These are phyloP conservation scores for Setaria italica DNA, from an alignment of 202 grass and related monocot genomes.

Conservation along the genomic window DNA sequence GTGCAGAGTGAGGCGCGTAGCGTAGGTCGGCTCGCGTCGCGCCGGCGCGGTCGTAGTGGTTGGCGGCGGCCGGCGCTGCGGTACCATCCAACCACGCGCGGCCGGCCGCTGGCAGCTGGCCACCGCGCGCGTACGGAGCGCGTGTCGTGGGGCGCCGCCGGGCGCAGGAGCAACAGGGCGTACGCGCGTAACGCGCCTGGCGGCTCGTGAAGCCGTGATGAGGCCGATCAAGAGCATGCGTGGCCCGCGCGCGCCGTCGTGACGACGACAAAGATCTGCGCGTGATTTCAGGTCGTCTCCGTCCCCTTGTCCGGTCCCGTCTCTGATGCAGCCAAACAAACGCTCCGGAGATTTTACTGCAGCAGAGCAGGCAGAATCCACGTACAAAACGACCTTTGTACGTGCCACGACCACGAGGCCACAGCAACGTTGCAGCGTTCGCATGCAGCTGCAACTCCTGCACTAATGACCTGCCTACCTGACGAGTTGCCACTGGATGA, in stretches of 20 bases:
- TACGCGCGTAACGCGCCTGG: no score
- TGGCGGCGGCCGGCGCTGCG: no score
- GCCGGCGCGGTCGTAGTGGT: no score
- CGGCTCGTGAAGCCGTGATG: no score
- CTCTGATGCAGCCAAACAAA: not conserved
- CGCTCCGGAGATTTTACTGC: not conserved
- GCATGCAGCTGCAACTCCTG: not conserved
- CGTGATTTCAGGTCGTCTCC: constrained; percentile 1
- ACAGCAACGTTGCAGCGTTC: not conserved
- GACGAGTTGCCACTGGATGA: not conserved
- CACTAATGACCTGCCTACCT: not conserved
- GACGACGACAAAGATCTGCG: not conserved
- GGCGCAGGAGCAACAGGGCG: no score
- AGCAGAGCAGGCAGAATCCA: not conserved
- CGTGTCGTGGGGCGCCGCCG: no score
- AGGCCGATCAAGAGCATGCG: not conserved
- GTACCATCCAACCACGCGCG: no score
- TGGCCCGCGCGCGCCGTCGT: not conserved
- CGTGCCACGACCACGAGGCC: not conserved
- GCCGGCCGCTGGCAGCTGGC: no score
- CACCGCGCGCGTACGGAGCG: no score
- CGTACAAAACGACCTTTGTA: not conserved
- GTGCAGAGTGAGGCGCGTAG: no score
- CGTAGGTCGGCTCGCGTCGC: no score
- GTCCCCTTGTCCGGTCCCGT: not conserved